These are phyloP conservation scores for Nicotiana knightiana DNA, from an alignment of 257 asterid species.

Conservation along the genomic window DNA sequence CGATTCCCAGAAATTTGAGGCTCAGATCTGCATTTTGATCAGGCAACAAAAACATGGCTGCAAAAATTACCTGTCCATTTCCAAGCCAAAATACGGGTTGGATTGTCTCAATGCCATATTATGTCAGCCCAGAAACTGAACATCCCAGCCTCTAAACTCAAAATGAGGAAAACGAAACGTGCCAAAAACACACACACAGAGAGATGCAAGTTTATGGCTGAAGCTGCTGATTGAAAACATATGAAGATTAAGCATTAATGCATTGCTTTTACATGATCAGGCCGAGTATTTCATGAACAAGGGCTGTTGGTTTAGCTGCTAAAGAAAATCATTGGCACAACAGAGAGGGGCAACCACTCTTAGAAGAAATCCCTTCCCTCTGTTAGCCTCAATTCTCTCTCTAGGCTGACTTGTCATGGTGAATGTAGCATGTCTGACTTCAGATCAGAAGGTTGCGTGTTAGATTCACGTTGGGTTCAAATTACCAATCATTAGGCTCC, in stretches of 20 bases:
- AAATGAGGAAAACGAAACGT: neutral
- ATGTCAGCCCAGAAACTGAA: neutral
- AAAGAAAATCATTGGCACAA: neutral
- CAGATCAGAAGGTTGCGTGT: slow-evolving; percentile 79
- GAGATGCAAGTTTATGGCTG: neutral
- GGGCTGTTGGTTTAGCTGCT: neutral
- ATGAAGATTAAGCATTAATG: neutral
- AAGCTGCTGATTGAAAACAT: neutral
- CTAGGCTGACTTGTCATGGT: neutral
- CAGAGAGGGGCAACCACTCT: neutral
- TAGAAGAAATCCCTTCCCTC: neutral
- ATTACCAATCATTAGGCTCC: neutral
- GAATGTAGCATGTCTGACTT: slow-evolving; percentile 74
- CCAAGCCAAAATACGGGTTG: neutral
- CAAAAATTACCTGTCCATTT: slow-evolving; percentile 7
- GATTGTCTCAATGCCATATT: neutral
- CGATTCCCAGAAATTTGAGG: neutral
- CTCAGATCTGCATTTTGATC: neutral
- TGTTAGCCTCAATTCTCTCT: slow-evolving; percentile 10
- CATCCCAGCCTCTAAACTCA: neutral
- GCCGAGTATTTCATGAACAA: neutral
- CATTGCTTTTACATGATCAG: neutral
- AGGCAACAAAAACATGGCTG: slow-evolving; percentile 16
- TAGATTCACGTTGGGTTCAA: neutral
- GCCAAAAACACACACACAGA: neutral